phyloP scores from a whole-genome alignment of 768 basidiomycete species.

The Mycena polygramma region DNA sequence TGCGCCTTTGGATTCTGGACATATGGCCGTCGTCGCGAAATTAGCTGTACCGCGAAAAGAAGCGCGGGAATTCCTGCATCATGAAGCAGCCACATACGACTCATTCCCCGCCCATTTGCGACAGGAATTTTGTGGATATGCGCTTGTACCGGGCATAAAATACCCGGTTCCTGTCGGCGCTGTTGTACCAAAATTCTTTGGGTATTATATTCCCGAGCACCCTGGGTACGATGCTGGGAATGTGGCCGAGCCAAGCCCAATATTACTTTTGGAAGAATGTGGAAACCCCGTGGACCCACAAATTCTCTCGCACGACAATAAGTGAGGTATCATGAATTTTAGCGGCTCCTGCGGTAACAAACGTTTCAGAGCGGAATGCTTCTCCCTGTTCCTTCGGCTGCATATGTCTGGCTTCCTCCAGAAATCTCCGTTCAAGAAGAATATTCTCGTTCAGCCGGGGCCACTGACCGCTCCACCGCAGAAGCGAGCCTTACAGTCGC shows the following conservation, averaged over 20 bases:
- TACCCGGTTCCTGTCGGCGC: constrained; percentile 54
- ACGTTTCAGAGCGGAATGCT: constrained; percentile 38
- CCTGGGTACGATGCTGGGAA: constrained; percentile 8
- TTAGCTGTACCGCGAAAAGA: constrained; percentile 45
- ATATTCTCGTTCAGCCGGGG: constrained; percentile 59
- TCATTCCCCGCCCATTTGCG: constrained; percentile 48
- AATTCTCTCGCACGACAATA: constrained; percentile 40
- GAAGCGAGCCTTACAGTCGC: constrained; percentile 42
- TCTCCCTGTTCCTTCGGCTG: constrained; percentile 55
- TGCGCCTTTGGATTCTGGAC: constrained; percentile 40
- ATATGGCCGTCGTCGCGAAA: constrained; percentile 51
- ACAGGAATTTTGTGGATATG: constrained; percentile 52
- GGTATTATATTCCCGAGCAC: constrained; percentile 53
- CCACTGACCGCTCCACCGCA: constrained; percentile 50
- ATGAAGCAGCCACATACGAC: constrained; percentile 51
- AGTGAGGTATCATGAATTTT: constrained; percentile 18
- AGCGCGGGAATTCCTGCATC: constrained; percentile 44
- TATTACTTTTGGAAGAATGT: constrained; percentile 64
- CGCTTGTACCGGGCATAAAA: constrained; percentile 44
- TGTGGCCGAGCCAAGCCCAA: constrained; percentile 48
- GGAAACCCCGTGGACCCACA: constrained; percentile 49
- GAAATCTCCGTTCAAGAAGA: constrained; percentile 56
- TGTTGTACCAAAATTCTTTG: constrained; percentile 64
- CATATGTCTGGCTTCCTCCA: constrained; percentile 56
- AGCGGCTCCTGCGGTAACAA: not conserved